Conservation (phyloP, 2,329 filamentous ascomycete species). For the Neocucurbitaria cava region DNA sequence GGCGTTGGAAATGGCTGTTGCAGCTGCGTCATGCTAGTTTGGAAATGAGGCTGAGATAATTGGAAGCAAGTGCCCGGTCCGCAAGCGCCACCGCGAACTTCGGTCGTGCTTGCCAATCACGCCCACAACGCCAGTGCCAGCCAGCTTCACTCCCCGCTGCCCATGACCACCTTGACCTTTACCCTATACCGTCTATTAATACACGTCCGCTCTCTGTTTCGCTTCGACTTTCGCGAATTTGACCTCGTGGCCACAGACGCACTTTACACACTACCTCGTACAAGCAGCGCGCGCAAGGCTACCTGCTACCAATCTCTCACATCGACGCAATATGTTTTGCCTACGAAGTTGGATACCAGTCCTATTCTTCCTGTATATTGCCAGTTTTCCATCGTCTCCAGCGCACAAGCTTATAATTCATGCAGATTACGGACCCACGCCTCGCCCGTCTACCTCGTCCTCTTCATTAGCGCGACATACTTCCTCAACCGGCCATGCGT, state of each 20-base stretch:
- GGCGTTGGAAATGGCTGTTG: not conserved
- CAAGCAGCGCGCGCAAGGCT: constrained; percentile 18
- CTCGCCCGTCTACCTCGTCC: constrained; percentile 57
- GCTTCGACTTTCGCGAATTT: constrained; percentile 1
- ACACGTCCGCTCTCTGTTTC: constrained; percentile 14
- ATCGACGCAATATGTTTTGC: constrained; percentile 64
- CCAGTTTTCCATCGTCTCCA: not conserved
- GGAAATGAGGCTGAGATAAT: constrained; percentile 12
- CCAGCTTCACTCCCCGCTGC: constrained; percentile 7
- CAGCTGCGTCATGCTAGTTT: constrained; percentile 5
- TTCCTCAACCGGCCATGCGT: constrained; percentile 96
- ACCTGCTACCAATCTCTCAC: not conserved
- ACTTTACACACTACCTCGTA: not conserved
- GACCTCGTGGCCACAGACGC: constrained; percentile 1
- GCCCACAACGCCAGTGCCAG: not conserved
- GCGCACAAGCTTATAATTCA: constrained; percentile 5
- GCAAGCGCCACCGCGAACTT: constrained; percentile 8
- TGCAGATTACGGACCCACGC: constrained; percentile 52
- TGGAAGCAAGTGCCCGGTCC: constrained; percentile 2
- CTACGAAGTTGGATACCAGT: constrained; percentile 64
- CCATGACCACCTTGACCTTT: constrained; percentile 7
- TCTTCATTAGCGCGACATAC: constrained; percentile 83
- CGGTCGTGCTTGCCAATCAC: constrained; percentile 16
- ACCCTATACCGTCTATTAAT: constrained; percentile 10
- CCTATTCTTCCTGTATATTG: constrained; percentile 59